A percentile compares a stretch with the other conserved stretches of the same genome.
Evolutionary conservation across 352 stramenopile species (phyloP).

Genomic region (Globisporangium orthogonon): DNA sequence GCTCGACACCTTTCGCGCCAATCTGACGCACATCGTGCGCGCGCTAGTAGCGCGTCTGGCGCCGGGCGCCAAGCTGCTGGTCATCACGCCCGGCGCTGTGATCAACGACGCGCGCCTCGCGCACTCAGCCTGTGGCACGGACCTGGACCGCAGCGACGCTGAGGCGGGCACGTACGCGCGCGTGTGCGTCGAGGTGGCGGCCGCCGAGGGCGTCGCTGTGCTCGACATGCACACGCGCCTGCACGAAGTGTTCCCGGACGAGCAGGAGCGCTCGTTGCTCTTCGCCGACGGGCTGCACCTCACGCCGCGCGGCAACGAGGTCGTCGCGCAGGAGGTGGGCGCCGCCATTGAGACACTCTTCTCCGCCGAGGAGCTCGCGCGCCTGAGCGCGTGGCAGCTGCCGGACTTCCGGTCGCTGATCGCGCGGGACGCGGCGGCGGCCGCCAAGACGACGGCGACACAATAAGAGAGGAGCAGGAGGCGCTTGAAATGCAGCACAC

Average conservation of each 20-base stretch:
- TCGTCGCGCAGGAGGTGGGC: conserved; percentile 34
- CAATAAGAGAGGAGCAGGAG: background rate
- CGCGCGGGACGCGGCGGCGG: background rate
- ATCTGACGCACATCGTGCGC: conserved; percentile 29
- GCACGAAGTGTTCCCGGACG: conserved; percentile 21
- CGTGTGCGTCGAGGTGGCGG: conserved; percentile 31
- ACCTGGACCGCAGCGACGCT: conserved; percentile 38
- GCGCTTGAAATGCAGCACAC: too few species aligned
- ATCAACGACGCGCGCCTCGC: conserved; percentile 27
- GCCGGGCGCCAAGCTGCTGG: conserved; percentile 24
- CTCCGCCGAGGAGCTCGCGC: conserved; percentile 13
- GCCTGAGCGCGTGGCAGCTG: conserved; percentile 28
- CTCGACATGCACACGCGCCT: conserved; percentile 49
- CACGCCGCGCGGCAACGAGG: conserved; percentile 31
- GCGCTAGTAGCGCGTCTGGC: conserved; percentile 13
- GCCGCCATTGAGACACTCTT: conserved; percentile 21
- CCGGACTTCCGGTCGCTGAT: conserved; percentile 21
- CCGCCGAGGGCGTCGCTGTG: conserved; percentile 17
- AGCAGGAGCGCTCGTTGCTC: conserved; percentile 19
- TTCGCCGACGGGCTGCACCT: conserved; percentile 59
- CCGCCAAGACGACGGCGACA: background rate
- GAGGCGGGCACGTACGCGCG: conserved; percentile 32
- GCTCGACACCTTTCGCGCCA: conserved; percentile 33
- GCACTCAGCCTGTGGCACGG: conserved; percentile 2
- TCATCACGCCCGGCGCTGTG: conserved; percentile 55